A percentile compares a stretch with the other conserved stretches of the same genome.
Evolutionary conservation across 306 rosid species (phyloP).

Genomic region (Cicer pinnatifidum): DNA sequence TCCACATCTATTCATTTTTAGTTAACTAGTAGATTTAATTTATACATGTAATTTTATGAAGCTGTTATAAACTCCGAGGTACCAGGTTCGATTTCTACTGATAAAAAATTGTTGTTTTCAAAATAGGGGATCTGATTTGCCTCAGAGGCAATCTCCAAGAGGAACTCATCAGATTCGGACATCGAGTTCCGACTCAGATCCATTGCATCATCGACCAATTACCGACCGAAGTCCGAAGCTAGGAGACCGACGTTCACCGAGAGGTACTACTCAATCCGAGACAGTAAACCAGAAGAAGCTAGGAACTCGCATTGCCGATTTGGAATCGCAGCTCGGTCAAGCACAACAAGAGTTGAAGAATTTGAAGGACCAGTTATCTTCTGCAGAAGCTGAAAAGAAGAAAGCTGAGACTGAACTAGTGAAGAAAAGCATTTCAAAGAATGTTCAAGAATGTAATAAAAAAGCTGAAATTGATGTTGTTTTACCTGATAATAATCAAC

Average conservation of each 20-base stretch:
- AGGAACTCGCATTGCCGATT: conserved; percentile 85
- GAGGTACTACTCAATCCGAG: conserved; percentile 67
- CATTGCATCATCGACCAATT: conserved; percentile 69
- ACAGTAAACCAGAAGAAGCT: conserved; percentile 74
- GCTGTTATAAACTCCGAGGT: neutral
- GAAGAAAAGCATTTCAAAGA: conserved; percentile 57
- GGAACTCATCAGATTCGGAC: conserved; percentile 71
- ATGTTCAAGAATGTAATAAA: conserved; percentile 45
- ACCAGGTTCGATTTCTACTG: neutral
- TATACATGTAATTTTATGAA: neutral
- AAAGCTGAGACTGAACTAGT: conserved; percentile 74
- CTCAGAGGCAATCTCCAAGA: conserved; percentile 78
- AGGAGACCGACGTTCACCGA: conserved; percentile 79
- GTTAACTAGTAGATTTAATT: neutral
- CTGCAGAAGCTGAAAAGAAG: conserved; percentile 86
- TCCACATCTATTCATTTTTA: too few species aligned
- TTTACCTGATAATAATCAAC: conserved; percentile 48
- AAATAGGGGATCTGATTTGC: conserved; percentile 75
- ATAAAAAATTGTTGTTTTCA: neutral
- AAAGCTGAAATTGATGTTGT: conserved; percentile 47
- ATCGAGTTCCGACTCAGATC: conserved; percentile 76
- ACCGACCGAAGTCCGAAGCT: conserved; percentile 78
- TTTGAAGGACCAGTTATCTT: conserved; percentile 73
- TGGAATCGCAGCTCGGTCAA: conserved; percentile 88
- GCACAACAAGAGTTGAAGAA: conserved; percentile 72